These are phyloP conservation scores for Rosa multiflora DNA, from an alignment of 306 rosid species.

Conservation along the genomic window DNA sequence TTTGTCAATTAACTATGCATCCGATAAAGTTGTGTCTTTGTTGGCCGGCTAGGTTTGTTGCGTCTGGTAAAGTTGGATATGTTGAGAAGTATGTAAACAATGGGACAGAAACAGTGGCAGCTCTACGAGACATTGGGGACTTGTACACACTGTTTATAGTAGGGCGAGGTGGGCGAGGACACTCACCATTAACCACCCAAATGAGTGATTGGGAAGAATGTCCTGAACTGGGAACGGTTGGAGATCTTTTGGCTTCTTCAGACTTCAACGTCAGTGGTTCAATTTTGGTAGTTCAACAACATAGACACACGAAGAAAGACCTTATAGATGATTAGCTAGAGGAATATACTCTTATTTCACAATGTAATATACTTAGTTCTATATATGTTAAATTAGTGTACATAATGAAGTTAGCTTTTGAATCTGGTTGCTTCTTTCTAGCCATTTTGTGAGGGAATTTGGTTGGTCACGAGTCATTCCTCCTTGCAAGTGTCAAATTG, in stretches of 20 bases:
- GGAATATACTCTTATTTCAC: not conserved
- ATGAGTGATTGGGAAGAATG: slow-evolving; percentile 98
- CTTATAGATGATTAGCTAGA: slow-evolving; percentile 27
- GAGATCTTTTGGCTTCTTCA: slow-evolving; percentile 90
- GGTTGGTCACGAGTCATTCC: not conserved
- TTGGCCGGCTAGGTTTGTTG: slow-evolving; percentile 44
- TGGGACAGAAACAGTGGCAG: slow-evolving; percentile 62
- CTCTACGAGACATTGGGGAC: slow-evolving; percentile 65
- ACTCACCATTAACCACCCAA: slow-evolving; percentile 72
- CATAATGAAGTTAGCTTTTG: not conserved
- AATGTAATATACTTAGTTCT: not conserved
- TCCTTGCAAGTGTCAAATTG: too few relatives aligned
- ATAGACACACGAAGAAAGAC: slow-evolving; percentile 61
- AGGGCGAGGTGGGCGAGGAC: slow-evolving; percentile 82
- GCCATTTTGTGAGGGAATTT: not conserved
- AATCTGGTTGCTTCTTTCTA: not conserved
- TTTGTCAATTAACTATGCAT: not conserved
- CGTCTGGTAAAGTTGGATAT: slow-evolving; percentile 75
- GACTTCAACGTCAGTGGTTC: slow-evolving; percentile 75
- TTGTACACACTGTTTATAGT: slow-evolving; percentile 79
- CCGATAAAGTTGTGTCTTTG: not conserved
- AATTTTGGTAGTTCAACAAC: slow-evolving; percentile 80
- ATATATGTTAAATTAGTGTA: not conserved
- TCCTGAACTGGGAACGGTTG: slow-evolving; percentile 94
- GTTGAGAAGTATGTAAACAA: slow-evolving; percentile 69